A percentile compares a stretch with the other conserved stretches of the same genome.
Evolutionary conservation across 163 green algal genomes (phyloP).

Genomic region (Botryococcus braunii): DNA sequence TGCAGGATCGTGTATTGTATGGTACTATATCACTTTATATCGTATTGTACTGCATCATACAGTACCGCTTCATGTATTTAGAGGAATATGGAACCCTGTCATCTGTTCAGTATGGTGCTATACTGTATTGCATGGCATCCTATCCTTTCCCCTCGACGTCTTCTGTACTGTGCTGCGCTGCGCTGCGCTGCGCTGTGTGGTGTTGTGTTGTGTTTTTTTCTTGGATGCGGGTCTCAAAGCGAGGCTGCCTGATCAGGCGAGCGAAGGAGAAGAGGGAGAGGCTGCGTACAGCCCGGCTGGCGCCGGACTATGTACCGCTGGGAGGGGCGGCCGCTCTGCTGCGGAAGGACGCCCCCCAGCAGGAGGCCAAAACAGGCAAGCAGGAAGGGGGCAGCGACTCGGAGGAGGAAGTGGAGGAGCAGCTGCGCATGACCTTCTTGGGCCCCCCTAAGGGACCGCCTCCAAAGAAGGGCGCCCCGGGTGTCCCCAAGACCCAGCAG

Average conservation of each 20-base stretch:
- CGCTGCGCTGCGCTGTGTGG: neutral
- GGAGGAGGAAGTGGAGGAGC: conserved; percentile 45
- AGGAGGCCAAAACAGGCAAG: conserved; percentile 1
- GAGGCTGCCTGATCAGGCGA: conserved; percentile 35
- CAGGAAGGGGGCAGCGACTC: conserved; percentile 7
- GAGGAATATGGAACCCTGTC: neutral
- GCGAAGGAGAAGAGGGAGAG: conserved; percentile 66
- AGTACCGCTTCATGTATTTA: neutral
- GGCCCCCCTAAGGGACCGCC: no score
- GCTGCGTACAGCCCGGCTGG: conserved; percentile 54
- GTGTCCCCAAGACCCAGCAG: no score
- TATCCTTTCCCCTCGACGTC: neutral
- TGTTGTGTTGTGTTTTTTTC: no score
- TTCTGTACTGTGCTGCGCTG: neutral
- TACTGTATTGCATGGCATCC: neutral
- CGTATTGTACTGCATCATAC: no score
- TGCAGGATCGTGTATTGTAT: no score
- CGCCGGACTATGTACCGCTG: conserved; percentile 67
- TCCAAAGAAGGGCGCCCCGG: no score
- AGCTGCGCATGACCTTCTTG: conserved; percentile 61
- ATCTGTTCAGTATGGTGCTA: neutral
- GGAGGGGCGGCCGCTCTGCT: conserved; percentile 18
- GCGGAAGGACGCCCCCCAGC: neutral
- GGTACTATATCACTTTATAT: no score
- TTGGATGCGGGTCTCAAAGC: no score